Percentiles rank a stretch among this genome's conserved stretches.
Conservation (phyloP, 768 basidiomycete species). For the Suillus clintonianus region DNA sequence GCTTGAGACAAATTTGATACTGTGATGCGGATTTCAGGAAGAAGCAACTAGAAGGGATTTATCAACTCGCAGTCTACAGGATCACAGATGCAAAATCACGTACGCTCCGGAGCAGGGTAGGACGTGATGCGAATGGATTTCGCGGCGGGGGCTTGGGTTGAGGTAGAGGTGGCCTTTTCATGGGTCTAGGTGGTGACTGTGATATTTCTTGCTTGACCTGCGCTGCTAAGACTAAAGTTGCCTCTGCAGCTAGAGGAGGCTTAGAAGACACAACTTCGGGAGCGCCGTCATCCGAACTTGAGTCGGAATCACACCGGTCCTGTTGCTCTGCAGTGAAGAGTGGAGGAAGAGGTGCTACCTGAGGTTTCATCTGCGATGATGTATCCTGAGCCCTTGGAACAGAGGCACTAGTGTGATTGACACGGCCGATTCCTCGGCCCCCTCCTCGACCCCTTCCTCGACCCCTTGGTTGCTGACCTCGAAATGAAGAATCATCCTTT, state of each 20-base stretch:
- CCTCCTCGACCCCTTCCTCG: slow-evolving; percentile 33
- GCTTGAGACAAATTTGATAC: slow-evolving; percentile 92
- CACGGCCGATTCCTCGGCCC: slow-evolving; percentile 34
- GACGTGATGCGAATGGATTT: slow-evolving; percentile 68
- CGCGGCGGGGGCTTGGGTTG: slow-evolving; percentile 53
- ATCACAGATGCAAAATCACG: slow-evolving; percentile 19
- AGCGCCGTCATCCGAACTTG: slow-evolving; percentile 41
- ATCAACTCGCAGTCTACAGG: neutral
- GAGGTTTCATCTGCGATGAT: neutral
- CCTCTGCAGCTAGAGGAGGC: slow-evolving; percentile 15
- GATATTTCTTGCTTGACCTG: slow-evolving; percentile 9
- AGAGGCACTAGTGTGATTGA: neutral
- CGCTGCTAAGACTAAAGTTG: neutral
- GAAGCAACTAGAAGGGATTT: slow-evolving; percentile 57
- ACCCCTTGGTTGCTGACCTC: slow-evolving; percentile 4
- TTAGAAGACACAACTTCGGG: slow-evolving; percentile 68
- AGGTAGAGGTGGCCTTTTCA: slow-evolving; percentile 26
- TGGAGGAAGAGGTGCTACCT: neutral
- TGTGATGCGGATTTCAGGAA: slow-evolving; percentile 85
- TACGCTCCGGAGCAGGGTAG: slow-evolving; percentile 81
- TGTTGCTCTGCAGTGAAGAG: neutral
- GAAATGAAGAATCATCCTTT: slow-evolving; percentile 27
- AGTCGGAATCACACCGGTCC: slow-evolving; percentile 22
- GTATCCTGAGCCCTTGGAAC: neutral
- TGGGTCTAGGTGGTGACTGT: slow-evolving; percentile 8